Evolutionary conservation across 1,139 yeast genomes (phyloP).

Genomic region (Yamadazyma atmosphaerica): DNA sequence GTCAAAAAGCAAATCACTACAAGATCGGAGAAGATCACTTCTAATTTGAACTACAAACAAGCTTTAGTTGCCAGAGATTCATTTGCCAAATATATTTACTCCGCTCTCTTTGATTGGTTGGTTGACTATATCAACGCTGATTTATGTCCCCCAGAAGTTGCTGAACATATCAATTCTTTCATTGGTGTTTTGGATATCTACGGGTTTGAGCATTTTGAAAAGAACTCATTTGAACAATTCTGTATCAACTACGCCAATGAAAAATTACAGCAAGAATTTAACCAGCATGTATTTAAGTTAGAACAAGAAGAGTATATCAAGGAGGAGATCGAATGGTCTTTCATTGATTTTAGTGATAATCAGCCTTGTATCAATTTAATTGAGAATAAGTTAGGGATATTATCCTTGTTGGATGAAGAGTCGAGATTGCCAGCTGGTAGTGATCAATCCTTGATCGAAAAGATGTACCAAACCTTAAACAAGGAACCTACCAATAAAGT

Average conservation of each 20-base stretch:
- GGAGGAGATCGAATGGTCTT: conserved; percentile 96
- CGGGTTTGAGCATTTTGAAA: conserved; percentile 95
- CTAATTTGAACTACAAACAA: conserved; percentile 80
- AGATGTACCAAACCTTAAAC: conserved; percentile 82
- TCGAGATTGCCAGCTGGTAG: conserved; percentile 92
- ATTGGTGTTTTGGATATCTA: conserved; percentile 97
- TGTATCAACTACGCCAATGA: conserved; percentile 98
- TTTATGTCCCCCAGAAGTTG: conserved; percentile 73
- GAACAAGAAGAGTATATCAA: conserved; percentile 94
- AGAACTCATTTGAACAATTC: conserved; percentile 93
- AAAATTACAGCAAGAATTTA: conserved; percentile 95
- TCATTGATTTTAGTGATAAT: conserved; percentile 93
- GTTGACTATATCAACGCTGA: conserved; percentile 81
- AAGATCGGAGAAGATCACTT: conserved; percentile 87
- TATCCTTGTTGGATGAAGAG: conserved; percentile 91
- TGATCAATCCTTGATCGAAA: conserved; percentile 90
- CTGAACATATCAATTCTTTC: conserved; percentile 61
- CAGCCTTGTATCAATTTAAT: conserved; percentile 96
- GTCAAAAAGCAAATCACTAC: conserved; percentile 90
- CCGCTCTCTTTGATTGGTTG: conserved; percentile 94
- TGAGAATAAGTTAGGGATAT: conserved; percentile 85
- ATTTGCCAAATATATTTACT: conserved; percentile 89
- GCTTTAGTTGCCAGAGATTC: conserved; percentile 94
- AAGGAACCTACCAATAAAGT: conserved; percentile 76
- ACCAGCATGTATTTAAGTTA: conserved; percentile 93